A percentile compares a stretch with the other conserved stretches of the same genome.
phyloP scores from a whole-genome alignment of 768 basidiomycete genomes.

The Mycena amicta region DNA sequence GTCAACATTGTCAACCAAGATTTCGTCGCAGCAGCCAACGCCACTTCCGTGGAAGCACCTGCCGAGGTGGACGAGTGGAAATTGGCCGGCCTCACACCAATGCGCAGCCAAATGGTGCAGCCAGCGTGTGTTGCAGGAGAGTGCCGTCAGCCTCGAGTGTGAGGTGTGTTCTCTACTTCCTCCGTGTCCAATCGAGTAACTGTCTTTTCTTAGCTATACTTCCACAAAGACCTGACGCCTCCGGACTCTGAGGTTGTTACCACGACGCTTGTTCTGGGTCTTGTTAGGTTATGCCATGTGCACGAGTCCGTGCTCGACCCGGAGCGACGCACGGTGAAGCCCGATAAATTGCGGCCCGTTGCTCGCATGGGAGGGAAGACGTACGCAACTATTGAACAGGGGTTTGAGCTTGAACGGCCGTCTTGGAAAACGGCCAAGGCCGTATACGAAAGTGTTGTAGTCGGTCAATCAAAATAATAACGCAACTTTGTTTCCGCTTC shows the following conservation, averaged over 20 bases:
- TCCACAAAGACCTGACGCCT: constrained; percentile 49
- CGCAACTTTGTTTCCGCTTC: neutral
- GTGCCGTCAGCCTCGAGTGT: constrained; percentile 64
- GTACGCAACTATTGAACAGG: constrained; percentile 51
- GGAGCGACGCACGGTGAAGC: constrained; percentile 46
- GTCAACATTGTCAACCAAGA: constrained; percentile 74
- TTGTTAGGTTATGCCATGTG: constrained; percentile 56
- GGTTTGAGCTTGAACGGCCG: constrained; percentile 47
- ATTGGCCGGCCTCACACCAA: constrained; percentile 58
- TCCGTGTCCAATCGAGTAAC: neutral
- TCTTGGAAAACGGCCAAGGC: constrained; percentile 37
- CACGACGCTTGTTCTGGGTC: constrained; percentile 52
- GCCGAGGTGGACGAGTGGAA: constrained; percentile 59
- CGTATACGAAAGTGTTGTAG: constrained; percentile 23
- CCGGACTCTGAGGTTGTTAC: constrained; percentile 39
- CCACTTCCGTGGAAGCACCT: constrained; percentile 57
- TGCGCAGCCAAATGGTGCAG: constrained; percentile 50
- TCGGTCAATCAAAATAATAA: neutral
- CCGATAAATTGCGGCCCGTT: constrained; percentile 49
- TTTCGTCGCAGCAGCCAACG: constrained; percentile 59
- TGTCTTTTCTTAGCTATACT: constrained; percentile 43
- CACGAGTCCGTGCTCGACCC: constrained; percentile 48
- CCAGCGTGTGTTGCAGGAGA: constrained; percentile 59
- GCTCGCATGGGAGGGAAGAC: constrained; percentile 57
- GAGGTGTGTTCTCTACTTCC: constrained; percentile 41